These are phyloP conservation scores for Leccinum pellstonianum DNA, from an alignment of 768 basidiomycete species.

Conservation along the genomic window DNA sequence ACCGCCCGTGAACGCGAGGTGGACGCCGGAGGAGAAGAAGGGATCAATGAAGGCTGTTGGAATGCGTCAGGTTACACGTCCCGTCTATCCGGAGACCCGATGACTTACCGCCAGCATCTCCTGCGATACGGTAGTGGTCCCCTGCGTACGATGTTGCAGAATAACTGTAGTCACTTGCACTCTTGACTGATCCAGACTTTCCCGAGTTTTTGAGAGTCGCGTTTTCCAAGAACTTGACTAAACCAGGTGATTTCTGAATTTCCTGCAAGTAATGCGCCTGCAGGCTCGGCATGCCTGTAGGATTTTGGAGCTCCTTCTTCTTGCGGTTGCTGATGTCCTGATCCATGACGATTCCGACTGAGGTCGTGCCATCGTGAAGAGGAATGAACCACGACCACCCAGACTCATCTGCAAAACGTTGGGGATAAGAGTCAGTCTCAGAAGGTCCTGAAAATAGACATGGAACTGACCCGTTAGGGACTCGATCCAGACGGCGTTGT, in stretches of 20 bases:
- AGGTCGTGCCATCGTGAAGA: neutral
- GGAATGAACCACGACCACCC: neutral
- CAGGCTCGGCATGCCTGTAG: neutral
- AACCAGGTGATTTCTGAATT: too few species aligned
- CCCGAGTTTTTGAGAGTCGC: too few species aligned
- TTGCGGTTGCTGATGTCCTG: neutral
- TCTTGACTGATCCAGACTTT: too few species aligned
- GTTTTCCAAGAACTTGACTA: too few species aligned
- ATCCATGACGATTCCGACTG: neutral
- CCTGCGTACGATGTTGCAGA: too few species aligned
- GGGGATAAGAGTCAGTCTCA: too few species aligned
- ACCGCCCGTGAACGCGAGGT: neutral
- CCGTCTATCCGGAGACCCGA: too few species aligned
- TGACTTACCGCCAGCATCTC: too few species aligned
- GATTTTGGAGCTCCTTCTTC: neutral
- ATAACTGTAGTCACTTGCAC: too few species aligned
- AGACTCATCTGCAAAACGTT: neutral
- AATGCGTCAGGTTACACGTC: neutral
- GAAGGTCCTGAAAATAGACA: too few species aligned
- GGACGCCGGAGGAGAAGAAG: neutral
- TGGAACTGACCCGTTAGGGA: constrained; percentile 20
- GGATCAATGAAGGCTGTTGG: neutral
- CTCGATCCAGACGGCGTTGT: constrained; percentile 39
- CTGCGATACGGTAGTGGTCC: too few species aligned
- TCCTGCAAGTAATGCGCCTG: too few species aligned